Evolutionary conservation across 2,329 filamentous ascomycete genomes (phyloP).

Genomic region (Neopestalotiopsis sp.): DNA sequence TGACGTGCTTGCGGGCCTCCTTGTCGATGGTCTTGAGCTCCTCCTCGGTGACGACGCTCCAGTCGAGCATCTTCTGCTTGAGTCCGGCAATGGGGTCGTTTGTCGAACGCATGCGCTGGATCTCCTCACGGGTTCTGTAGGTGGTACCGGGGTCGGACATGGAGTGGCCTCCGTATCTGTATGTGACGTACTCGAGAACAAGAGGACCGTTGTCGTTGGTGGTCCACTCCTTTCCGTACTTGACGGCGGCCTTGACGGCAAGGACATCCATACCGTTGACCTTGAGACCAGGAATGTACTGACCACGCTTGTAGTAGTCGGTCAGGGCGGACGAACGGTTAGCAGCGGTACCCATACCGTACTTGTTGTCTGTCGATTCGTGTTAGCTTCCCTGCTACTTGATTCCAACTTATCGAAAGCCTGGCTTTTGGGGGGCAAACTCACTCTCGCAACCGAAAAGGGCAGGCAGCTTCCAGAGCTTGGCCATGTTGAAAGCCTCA

Average conservation of each 20-base stretch:
- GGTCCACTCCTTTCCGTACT: constrained; percentile 91
- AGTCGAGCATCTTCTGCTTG: constrained; percentile 98
- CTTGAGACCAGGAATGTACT: constrained; percentile 99
- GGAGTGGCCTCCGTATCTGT: constrained; percentile 98
- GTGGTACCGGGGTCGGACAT: constrained; percentile 99
- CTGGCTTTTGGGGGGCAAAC: constrained; percentile 40
- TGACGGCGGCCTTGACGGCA: constrained; percentile 93
- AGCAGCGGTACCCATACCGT: constrained; percentile 98
- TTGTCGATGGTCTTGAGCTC: constrained; percentile 97
- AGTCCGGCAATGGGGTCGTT: constrained; percentile 97
- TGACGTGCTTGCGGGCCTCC: constrained; percentile 83
- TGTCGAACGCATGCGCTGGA: constrained; percentile 98
- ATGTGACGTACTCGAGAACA: constrained; percentile 98
- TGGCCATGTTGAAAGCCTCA: constrained; percentile 99
- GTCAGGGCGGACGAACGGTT: constrained; percentile 93
- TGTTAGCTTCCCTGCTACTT: background rate
- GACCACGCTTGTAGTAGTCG: constrained; percentile 99
- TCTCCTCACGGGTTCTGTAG: constrained; percentile 98
- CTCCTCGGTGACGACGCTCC: constrained; percentile 88
- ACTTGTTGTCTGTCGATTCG: constrained; percentile 86
- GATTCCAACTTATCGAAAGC: background rate
- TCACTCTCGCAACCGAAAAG: constrained; percentile 98
- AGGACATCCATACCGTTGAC: constrained; percentile 99
- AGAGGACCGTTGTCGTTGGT: constrained; percentile 85
- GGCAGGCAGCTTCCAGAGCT: constrained; percentile 95